Evolutionary conservation across 208 protist genomes (phyloP), one percentile per base, ranked within the genome.

Genomic region (Trypanosoma avium): DNA sequence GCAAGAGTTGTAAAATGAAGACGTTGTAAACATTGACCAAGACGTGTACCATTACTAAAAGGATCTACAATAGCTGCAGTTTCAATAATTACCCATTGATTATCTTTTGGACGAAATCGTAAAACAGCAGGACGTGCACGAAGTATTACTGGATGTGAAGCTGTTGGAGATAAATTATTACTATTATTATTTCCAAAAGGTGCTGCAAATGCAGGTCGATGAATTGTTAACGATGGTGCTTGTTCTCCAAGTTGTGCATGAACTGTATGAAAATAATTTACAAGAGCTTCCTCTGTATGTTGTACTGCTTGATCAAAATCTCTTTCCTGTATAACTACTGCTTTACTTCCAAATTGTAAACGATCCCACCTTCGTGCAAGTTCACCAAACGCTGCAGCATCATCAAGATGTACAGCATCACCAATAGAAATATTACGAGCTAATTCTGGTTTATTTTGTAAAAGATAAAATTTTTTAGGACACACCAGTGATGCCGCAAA

Each of bases 71-170:
- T 65, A 4, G 86, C 84, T 58, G 87, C 76, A 5, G 84, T 54
- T 63, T 92, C 83, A 19, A 95, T 58, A 42, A 95, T 82, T n/a
- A 95, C 84, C 89, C 89, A 95, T 58, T 95, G 89, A 60, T 93
- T 93, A 21, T 95, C 89, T 60, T 92, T 90, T 8, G 89, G 86
- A 4, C 89, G 81, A 55, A 87, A 95, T 9, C 89, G 86, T 22
- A 95, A 22, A 21, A 93, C 84, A 1, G 69, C 65, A 3, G 89
- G 89, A 5, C 89, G 79, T 6, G 86, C 86, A 12, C 84, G 80
- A 30, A 95, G 73, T 53, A 80, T 48, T 26, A 84, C 7, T 27
- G 67, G 61, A 6, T 35, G 33, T 5, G 36, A 24, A 13, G 35
- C 27, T 0, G 6, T 72, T 61, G 58, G 2, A 3, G 21, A 19